Evolutionary conservation across 2,329 filamentous ascomycete genomes (phyloP).

Genomic region (Penicillium sp.): DNA sequence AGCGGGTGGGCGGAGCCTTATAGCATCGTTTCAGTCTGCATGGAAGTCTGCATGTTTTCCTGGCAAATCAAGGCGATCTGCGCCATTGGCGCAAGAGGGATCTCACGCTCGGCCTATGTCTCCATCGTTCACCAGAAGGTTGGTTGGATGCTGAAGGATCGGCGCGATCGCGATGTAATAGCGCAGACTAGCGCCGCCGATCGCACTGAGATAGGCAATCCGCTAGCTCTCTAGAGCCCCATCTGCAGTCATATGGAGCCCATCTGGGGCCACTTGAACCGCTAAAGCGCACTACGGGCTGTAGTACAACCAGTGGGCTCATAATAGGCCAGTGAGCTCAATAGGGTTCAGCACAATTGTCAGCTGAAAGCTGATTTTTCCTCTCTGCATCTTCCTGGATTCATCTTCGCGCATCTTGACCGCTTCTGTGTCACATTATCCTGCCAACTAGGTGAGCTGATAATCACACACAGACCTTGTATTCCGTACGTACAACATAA

Average conservation of each 20-base stretch:
- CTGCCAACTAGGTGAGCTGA: no score
- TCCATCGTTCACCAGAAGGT: conserved; percentile 23
- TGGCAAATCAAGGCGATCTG: conserved; percentile 17
- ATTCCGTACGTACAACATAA: no score
- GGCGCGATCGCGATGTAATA: conserved; percentile 27
- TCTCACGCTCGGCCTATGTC: conserved; percentile 10
- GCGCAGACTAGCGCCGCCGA: conserved; percentile 22
- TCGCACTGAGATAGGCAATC: conserved; percentile 17
- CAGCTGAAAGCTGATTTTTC: conserved; percentile 15
- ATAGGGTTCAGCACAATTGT: conserved; percentile 23
- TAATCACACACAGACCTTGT: no score
- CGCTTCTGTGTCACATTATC: conserved; percentile 2
- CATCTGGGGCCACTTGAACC: conserved; percentile 8
- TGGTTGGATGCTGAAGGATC: conserved; percentile 21
- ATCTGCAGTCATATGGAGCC: conserved; percentile 16
- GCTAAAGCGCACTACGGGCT: conserved; percentile 16
- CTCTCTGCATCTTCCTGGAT: not conserved
- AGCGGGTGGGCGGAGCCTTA: conserved; percentile 7
- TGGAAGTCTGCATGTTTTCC: not conserved
- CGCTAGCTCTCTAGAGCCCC: conserved; percentile 12
- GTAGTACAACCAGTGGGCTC: conserved; percentile 21
- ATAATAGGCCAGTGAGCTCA: conserved; percentile 9
- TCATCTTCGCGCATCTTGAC: conserved; percentile 9
- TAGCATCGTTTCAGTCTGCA: conserved; percentile 17
- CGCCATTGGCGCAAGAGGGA: conserved; percentile 11